These are phyloP conservation scores for Talaromyces sp. DNA, from an alignment of 2,329 filamentous ascomycete species.

Conservation along the genomic window DNA sequence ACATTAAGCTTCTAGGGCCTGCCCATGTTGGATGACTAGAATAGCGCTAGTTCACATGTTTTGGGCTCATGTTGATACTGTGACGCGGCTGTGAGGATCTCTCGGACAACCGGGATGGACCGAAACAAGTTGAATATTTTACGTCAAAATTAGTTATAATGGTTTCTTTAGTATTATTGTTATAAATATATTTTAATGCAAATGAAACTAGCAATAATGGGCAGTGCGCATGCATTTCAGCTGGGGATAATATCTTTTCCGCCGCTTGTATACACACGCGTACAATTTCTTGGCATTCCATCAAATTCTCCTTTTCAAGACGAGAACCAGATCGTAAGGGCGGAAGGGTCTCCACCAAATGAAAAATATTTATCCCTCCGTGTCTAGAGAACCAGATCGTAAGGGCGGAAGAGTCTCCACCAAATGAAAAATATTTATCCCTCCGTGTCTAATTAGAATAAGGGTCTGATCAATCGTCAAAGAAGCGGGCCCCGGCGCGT, in stretches of 20 bases:
- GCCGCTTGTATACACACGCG: neutral
- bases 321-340: neutral
- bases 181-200: neutral
- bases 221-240: neutral
- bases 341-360: neutral
- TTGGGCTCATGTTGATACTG: no score
- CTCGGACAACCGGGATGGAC: neutral
- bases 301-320: neutral
- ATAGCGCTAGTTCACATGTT: no score
- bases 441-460: neutral
- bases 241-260: neutral
- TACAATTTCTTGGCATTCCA: neutral
- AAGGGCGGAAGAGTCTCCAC: neutral
- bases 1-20: constrained; percentile 4
- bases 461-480: neutral
- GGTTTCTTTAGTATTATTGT: neutral
- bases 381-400: neutral
- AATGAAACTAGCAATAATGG: neutral
- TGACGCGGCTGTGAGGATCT: neutral
- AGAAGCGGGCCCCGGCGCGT: neutral
- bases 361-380: neutral
- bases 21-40: neutral
- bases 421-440: neutral
- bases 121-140: neutral
- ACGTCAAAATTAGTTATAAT: neutral